Percentiles rank a stretch among this genome's conserved stretches.
These are phyloP conservation scores for Rhodamnia argentea DNA, from an alignment of 345 rosid genomes.

Conservation along the genomic window DNA sequence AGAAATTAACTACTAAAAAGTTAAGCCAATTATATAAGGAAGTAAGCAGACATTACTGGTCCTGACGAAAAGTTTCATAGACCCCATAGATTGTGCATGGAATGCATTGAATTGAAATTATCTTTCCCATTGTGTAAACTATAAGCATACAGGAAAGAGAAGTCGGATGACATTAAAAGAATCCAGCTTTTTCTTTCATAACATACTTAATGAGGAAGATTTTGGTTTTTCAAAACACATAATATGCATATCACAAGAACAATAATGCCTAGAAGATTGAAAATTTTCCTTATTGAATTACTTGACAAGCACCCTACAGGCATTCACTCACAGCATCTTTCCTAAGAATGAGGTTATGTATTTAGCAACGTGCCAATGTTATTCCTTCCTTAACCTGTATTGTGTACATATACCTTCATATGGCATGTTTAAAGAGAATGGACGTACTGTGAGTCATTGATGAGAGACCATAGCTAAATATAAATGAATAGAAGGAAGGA, in stretches of 20 bases:
- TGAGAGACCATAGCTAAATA: background rate
- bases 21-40: background rate
- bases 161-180: background rate
- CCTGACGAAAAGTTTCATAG: background rate
- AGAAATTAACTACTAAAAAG: background rate
- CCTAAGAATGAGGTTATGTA: background rate
- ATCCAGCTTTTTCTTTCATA: constrained; percentile 15
- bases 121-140: background rate
- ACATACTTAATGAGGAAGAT: background rate
- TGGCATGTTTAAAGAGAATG: background rate
- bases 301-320: background rate
- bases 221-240: background rate
- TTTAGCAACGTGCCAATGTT: background rate
- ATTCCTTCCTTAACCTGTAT: background rate
- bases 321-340: background rate
- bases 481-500: background rate
- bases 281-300: background rate
- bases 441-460: background rate
- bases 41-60: background rate
- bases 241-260: background rate
- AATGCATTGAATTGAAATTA: background rate
- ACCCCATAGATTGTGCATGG: background rate
- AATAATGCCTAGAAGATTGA: background rate
- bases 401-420: background rate
- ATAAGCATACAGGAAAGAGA: background rate